phyloP scores from a whole-genome alignment of 306 rosid genomes.

The Trifolium repens region DNA sequence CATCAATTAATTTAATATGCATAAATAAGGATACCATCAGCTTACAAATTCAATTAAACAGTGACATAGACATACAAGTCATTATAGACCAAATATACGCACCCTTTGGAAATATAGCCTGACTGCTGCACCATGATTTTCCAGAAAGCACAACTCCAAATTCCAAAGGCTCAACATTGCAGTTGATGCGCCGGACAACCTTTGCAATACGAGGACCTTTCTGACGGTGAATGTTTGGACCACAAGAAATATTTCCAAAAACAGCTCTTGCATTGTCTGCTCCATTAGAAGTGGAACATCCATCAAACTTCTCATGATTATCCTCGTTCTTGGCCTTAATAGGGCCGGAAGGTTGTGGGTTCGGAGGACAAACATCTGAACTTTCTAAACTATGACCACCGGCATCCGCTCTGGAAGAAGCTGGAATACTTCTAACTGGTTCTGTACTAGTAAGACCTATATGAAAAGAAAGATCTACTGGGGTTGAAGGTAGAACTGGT shows the following conservation, averaged over 20 bases:
- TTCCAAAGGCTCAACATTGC: conserved; percentile 91
- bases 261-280: conserved; percentile 57
- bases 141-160: conserved; percentile 87
- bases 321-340: conserved; percentile 57
- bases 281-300: conserved; percentile 52
- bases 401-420: conserved; percentile 43
- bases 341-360: conserved; percentile 51
- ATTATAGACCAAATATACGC: conserved; percentile 31
- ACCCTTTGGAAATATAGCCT: conserved; percentile 95
- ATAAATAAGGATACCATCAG: conserved; percentile 36
- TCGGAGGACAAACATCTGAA: conserved; percentile 40
- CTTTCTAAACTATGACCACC: conserved; percentile 38
- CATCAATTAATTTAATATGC: conserved; percentile 49
- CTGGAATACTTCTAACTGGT: conserved; percentile 41
- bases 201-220: conserved; percentile 99
- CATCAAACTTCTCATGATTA: conserved; percentile 55
- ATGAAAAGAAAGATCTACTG: conserved; percentile 45
- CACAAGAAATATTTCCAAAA: conserved; percentile 58
- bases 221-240: conserved; percentile 69
- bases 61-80: conserved; percentile 12
- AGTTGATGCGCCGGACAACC: conserved; percentile 92
- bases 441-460: conserved; percentile 47
- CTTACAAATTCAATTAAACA: conserved; percentile 31
- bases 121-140: conserved; percentile 91
- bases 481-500: conserved; percentile 49